phyloP scores from a whole-genome alignment of 768 basidiomycete genomes.

The Tulasnella sp. region DNA sequence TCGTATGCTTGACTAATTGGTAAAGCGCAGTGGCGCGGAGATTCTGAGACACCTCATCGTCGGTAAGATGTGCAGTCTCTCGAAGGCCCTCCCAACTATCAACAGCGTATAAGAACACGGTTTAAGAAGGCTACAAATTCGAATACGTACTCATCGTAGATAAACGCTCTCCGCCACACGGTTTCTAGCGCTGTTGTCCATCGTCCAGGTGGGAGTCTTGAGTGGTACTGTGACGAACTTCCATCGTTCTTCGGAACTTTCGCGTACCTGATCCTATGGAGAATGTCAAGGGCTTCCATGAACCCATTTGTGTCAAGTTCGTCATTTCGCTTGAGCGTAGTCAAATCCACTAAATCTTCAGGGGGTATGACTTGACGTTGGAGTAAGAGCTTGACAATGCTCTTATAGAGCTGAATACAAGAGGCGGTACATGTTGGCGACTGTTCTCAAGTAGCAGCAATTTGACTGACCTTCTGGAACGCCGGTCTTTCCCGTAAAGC shows the following conservation, averaged over 20 bases:
- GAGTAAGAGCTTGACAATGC: conserved; percentile 51
- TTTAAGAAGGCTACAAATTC: not conserved
- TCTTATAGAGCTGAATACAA: conserved; percentile 48
- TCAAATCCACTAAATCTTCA: conserved; percentile 71
- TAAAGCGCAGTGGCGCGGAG: not conserved
- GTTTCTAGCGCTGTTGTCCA: conserved; percentile 54
- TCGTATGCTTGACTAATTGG: not conserved
- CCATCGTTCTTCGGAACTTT: conserved; percentile 37
- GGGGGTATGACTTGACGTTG: conserved; percentile 60
- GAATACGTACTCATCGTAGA: conserved; percentile 68
- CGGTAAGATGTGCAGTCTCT: not conserved
- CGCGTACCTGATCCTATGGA: conserved; percentile 36
- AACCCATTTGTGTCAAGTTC: conserved; percentile 24
- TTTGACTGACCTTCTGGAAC: conserved; percentile 36
- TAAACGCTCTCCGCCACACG: conserved; percentile 78
- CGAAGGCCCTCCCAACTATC: conserved; percentile 7
- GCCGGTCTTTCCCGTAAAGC: conserved; percentile 31
- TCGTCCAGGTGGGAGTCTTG: conserved; percentile 62
- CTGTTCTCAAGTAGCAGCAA: not conserved
- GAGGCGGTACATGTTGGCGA: not conserved
- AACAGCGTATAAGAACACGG: not conserved
- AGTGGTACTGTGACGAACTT: not conserved
- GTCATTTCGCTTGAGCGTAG: conserved; percentile 73
- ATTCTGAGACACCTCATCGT: not conserved
- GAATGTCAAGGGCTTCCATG: conserved; percentile 21